phyloP scores from a whole-genome alignment of 2,329 filamentous ascomycete genomes.

The Xylariaceae sp. region DNA sequence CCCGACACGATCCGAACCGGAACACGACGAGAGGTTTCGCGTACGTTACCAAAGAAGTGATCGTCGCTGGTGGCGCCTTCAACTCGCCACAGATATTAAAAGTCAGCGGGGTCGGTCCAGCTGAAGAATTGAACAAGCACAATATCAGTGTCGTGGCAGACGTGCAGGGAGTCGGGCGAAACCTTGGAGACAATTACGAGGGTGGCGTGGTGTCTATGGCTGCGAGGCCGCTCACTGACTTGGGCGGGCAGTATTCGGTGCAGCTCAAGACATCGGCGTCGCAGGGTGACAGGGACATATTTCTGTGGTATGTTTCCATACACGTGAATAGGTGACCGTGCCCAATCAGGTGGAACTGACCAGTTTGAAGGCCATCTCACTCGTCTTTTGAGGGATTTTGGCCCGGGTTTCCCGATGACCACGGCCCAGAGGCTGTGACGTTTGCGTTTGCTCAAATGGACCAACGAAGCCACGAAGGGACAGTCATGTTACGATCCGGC shows the following conservation, averaged over 20 bases:
- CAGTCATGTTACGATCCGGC: conserved; percentile 49
- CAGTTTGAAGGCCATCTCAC: conserved; percentile 12
- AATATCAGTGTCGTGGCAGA: conserved; percentile 50
- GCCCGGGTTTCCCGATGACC: conserved; percentile 28
- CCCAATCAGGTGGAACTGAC: background rate
- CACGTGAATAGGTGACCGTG: no score
- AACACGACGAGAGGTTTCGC: conserved; percentile 30
- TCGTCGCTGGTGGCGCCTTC: conserved; percentile 45
- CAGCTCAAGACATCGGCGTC: conserved; percentile 1
- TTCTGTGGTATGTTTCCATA: background rate
- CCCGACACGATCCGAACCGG: conserved; percentile 17
- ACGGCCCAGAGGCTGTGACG: conserved; percentile 29
- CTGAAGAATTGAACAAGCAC: conserved; percentile 33
- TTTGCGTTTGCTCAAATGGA: conserved; percentile 44
- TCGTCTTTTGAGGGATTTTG: conserved; percentile 29
- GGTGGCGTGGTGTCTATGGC: conserved; percentile 36
- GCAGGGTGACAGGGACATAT: background rate
- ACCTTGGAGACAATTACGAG: conserved; percentile 54
- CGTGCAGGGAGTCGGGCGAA: conserved; percentile 59
- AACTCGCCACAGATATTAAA: conserved; percentile 44
- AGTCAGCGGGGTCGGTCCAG: conserved; percentile 40
- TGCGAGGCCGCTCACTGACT: conserved; percentile 27
- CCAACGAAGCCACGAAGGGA: conserved; percentile 35
- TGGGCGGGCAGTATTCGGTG: background rate
- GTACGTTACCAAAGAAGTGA: conserved; percentile 37